Conservation (phyloP, 1,284 basidiomycete species). For the Sporisorium exsertum region DNA sequence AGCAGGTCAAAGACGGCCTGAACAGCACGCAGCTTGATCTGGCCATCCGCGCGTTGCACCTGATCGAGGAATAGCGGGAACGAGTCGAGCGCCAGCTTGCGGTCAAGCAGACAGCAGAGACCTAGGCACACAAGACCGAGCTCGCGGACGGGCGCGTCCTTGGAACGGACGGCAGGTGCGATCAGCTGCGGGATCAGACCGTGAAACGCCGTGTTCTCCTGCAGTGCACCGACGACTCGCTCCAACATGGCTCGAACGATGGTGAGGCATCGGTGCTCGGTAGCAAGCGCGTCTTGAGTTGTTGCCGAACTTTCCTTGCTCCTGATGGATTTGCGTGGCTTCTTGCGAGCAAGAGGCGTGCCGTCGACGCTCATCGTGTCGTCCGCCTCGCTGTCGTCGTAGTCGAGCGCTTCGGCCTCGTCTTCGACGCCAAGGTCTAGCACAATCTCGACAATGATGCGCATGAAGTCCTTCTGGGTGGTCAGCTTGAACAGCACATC, state of each 20-base stretch:
- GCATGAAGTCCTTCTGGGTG: constrained; percentile 89
- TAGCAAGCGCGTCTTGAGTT: constrained; percentile 39
- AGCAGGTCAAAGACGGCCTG: constrained; percentile 91
- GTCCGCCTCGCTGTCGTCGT: constrained; percentile 45
- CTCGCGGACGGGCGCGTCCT: constrained; percentile 84
- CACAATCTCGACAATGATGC: constrained; percentile 92
- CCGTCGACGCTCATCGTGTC: constrained; percentile 45
- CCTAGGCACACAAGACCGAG: constrained; percentile 87
- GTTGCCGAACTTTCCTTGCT: constrained; percentile 23
- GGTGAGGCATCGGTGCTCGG: constrained; percentile 61
- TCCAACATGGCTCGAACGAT: constrained; percentile 91
- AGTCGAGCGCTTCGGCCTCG: constrained; percentile 69
- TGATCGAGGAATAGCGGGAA: constrained; percentile 92
- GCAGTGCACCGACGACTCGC: constrained; percentile 78
- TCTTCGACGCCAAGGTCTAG: constrained; percentile 72
- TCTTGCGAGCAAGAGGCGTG: constrained; percentile 42
- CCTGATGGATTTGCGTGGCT: constrained; percentile 43
- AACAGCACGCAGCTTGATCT: constrained; percentile 82
- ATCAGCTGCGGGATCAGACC: constrained; percentile 90
- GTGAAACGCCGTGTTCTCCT: constrained; percentile 92
- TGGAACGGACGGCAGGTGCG: constrained; percentile 87
- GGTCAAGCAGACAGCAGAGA: constrained; percentile 89
- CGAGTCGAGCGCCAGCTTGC: constrained; percentile 88
- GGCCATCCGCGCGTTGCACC: constrained; percentile 80
- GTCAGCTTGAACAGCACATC: constrained; percentile 88